Evolutionary conservation across 768 basidiomycete genomes (phyloP), one percentile per base, ranked within the genome.

Genomic region (Russula vinacea): DNA sequence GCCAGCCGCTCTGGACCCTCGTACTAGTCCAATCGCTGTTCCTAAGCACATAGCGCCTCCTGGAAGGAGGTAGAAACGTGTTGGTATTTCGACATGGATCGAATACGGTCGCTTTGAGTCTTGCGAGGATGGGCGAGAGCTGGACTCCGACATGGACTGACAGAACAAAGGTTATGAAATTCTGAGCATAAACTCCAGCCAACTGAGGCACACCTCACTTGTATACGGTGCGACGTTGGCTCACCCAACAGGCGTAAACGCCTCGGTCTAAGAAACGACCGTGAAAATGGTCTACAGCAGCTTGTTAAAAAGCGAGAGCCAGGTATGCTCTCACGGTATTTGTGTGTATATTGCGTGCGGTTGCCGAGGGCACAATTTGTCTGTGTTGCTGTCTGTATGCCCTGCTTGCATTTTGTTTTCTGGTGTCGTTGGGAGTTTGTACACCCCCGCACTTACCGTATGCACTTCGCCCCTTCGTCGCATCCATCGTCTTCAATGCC

Each of bases 371-470:
- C 64, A 56, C 56, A 71, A 71, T 74, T 73, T 74, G 74, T 71
- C 64, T 71, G 71, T 75, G 72, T 67, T 67, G 66, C 66, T 73
- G 68, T 75, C 71, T 73, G 69, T 69, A 65, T 74, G 72, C 74
- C 72, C 71, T 71, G 64, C 64, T 64, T 70, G 71, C 67, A 68
- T 74, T 79, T 84, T 89, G 86, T 88, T 86, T 87, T 86, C 84
- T 80, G 78, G 77, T 85, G 85, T 86, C 84, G 81, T 86, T 78
- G 74, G 82, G 76, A 78, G 83, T 88, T 88, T 88, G 87, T 81
- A 81, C 82, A 47, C 62, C 1, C 56, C 77, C 84, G 79, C 79
- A 78, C 78, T 78, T 83, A 82, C 82, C 85, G 83, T 79, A 80
- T 78, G 74, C 77, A 76, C 79, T 47, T 62, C 67, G 69, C 73